Conservation (phyloP, 371 early-diverging fungal genomes). For the Syncephalis fuscata region DNA sequence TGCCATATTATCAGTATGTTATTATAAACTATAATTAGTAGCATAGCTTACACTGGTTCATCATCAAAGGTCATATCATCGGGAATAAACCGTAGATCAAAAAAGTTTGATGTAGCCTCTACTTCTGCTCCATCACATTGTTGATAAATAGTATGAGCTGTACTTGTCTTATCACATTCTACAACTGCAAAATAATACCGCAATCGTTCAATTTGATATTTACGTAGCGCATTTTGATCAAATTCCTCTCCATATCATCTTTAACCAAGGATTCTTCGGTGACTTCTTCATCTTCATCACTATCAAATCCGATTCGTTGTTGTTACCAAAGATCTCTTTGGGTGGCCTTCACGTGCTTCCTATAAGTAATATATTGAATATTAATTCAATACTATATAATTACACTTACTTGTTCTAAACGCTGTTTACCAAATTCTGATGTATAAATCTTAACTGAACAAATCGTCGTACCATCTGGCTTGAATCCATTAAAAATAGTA, state of each 20-base stretch:
- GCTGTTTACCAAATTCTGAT: slow-evolving; percentile 91
- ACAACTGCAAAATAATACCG: slow-evolving; percentile 91
- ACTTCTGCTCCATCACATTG: slow-evolving; percentile 90
- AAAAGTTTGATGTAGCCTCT: slow-evolving; percentile 83
- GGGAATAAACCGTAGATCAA: slow-evolving; percentile 95
- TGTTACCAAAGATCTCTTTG: slow-evolving; percentile 42
- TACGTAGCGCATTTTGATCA: slow-evolving; percentile 66
- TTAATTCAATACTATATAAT: slow-evolving; percentile 8
- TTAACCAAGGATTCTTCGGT: slow-evolving; percentile 26
- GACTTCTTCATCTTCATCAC: slow-evolving; percentile 13
- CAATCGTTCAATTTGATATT: slow-evolving; percentile 87
- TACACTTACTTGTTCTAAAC: slow-evolving; percentile 36
- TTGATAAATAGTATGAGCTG: slow-evolving; percentile 67
- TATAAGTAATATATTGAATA: slow-evolving; percentile 2
- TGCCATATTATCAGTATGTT: slow-evolving; percentile 14
- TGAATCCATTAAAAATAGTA: slow-evolving; percentile 75
- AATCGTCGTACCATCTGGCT: slow-evolving; percentile 56
- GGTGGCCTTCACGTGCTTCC: slow-evolving; percentile 74
- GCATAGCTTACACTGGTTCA: slow-evolving; percentile 20
- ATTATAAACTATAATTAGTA: not conserved
- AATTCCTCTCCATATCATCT: slow-evolving; percentile 51
- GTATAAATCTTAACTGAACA: slow-evolving; percentile 74
- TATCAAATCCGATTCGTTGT: slow-evolving; percentile 17
- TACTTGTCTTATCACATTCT: slow-evolving; percentile 74
- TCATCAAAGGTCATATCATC: slow-evolving; percentile 78